These are phyloP conservation scores for Angomonas deanei DNA, from an alignment of 208 protist species.

Conservation along the genomic window DNA sequence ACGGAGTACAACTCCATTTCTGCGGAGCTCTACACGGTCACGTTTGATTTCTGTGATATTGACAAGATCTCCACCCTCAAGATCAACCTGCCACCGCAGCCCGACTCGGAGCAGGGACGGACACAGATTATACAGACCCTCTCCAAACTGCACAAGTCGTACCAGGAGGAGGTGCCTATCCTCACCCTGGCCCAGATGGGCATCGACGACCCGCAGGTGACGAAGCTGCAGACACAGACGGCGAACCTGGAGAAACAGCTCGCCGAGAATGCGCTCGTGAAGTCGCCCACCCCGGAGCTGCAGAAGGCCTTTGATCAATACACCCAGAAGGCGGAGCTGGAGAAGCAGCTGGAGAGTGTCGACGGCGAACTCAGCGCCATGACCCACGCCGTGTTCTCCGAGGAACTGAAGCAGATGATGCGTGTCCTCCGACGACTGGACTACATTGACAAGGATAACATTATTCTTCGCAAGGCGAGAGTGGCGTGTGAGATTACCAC, in stretches of 20 bases:
- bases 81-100: constrained; percentile 70
- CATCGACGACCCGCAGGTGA: constrained; percentile 82
- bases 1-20: constrained; percentile 71
- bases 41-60: constrained; percentile 83
- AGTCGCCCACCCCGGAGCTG: constrained; percentile 56
- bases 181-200: constrained; percentile 97
- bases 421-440: constrained; percentile 94
- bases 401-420: constrained; percentile 96
- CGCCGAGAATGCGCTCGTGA: constrained; percentile 50
- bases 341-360: constrained; percentile 64
- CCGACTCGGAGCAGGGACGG: constrained; percentile 67
- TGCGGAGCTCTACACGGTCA: constrained; percentile 81
- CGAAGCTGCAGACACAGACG: constrained; percentile 78
- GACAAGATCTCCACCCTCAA: constrained; percentile 67
- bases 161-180: constrained; percentile 73
- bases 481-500: constrained; percentile 98
- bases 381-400: constrained; percentile 86
- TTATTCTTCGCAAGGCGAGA: constrained; percentile 96
- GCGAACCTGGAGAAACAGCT: constrained; percentile 82
- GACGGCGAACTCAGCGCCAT: constrained; percentile 78
- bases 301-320: constrained; percentile 55
- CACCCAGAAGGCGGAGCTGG: constrained; percentile 60
- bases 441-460: constrained; percentile 96
- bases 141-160: constrained; percentile 66
- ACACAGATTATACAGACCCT: constrained; percentile 76